Percentiles rank a stretch among this genome's conserved stretches.
Conservation (phyloP, 768 basidiomycete species). For the Dacryopinax primogenitus region DNA sequence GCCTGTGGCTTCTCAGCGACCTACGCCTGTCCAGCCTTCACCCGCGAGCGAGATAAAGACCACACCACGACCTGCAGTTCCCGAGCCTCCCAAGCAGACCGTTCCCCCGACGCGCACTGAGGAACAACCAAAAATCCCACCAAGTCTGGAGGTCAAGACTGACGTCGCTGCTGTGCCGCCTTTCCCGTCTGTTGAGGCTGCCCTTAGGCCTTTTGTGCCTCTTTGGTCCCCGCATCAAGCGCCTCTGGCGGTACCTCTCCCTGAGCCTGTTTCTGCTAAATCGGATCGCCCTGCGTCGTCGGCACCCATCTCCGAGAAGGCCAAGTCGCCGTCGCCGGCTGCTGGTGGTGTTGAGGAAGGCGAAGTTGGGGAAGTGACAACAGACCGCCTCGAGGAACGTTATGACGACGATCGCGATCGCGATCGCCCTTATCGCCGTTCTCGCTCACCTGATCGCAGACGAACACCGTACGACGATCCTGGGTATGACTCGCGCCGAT, state of each 20-base stretch:
- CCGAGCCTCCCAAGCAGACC: neutral
- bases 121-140: neutral
- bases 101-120: too few relatives aligned
- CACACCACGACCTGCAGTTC: neutral
- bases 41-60: too few relatives aligned
- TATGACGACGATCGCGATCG: neutral
- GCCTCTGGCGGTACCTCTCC: neutral
- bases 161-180: too few relatives aligned
- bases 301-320: neutral
- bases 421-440: neutral
- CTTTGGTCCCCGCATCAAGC: neutral
- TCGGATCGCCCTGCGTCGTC: neutral
- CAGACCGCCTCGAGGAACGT: neutral
- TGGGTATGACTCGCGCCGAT: neutral
- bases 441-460: neutral
- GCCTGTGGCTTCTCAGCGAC: too few relatives aligned
- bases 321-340: neutral
- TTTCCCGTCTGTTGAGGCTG: neutral
- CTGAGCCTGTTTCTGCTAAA: neutral
- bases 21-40: too few relatives aligned
- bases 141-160: neutral
- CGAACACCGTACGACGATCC: neutral
- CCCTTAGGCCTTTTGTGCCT: neutral
- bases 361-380: neutral
- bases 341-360: neutral